A percentile compares a stretch with the other conserved stretches of the same genome.
phyloP scores from a whole-genome alignment of 2,329 filamentous ascomycete species.

The Leptoxyphium fumago region DNA sequence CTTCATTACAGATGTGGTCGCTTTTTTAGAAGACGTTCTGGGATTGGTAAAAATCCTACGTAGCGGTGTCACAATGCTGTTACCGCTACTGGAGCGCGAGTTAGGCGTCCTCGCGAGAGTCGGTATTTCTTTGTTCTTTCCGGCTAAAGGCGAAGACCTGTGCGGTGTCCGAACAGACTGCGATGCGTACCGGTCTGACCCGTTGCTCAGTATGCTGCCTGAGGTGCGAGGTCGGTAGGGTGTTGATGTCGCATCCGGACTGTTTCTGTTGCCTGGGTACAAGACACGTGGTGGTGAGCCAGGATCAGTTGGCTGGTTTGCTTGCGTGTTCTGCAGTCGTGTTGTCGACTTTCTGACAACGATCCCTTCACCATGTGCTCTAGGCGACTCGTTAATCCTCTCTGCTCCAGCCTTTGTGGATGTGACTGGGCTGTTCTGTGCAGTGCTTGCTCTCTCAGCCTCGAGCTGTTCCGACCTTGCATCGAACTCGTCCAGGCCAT shows the following conservation, averaged over 20 bases:
- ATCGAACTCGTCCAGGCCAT: constrained; percentile 15
- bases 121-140: background rate
- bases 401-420: background rate
- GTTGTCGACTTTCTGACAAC: constrained; percentile 1
- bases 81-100: background rate
- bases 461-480: constrained; percentile 12
- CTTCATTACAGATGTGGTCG: background rate
- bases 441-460: constrained; percentile 10
- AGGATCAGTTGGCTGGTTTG: constrained; percentile 1
- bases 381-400: background rate
- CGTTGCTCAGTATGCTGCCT: background rate
- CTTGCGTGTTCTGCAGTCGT: background rate
- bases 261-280: constrained; percentile 9
- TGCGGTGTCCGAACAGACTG: background rate
- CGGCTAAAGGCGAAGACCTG: background rate
- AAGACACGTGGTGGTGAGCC: constrained; percentile 12
- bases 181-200: background rate
- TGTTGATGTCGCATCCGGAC: constrained; percentile 10
- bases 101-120: background rate
- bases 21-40: background rate
- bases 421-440: constrained; percentile 5
- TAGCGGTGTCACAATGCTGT: background rate
- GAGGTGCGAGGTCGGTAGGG: constrained; percentile 4
- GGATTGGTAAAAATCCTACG: background rate
- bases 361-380: background rate